Base-by-base conservation (phyloP, 1,139 yeast species). In the Yamadazyma pseudoaaseri region DNA sequence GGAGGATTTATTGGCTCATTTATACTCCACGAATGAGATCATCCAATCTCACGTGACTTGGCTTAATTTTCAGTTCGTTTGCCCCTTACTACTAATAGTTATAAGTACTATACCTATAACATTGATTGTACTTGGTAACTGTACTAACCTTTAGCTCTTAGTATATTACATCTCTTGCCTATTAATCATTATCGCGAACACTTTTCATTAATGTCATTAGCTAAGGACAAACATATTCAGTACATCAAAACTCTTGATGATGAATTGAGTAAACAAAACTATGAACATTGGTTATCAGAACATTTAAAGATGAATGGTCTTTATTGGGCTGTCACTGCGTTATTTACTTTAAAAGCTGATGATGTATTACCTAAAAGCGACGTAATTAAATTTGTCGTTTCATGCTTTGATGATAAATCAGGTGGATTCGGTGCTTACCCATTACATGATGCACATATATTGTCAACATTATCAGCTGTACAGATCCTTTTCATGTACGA, bases 381-480 rank as follows among this genome's bases (percentile, higher is more conserved):
- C 6, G 79, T 92, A 12, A 60, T 86, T 3, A 62, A 66, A 11
- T 94, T 80, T 54, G 85, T 92, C 5, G 43, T 77, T 49, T 64
- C 73, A 12, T 90, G 98, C 52, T 80, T 77, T 59, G 83, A 80
- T 43, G 53, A 47, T 0, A 56, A 47, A 38, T 50, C 56, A 31
- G 96, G 97, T 8, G 97, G 96, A 1, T 92, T 90, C 64, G 96
- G 95, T 0, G 83, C 97, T 1, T 86, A 81, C 43, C 95, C 96
- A 0, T 65, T 74, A 16, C 97, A 92, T 50, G 98, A 94, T 54
- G 82, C 94, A 0, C 98, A 92, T 54, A 58, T 92, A n/a, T 65
- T 87, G 16, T 79, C 89, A 8, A 94, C 99, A 0, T 62, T 92
- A 12, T 86, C 94, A 1, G 98, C 92, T 0, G 55, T 92, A 2